Percentiles rank a stretch among this genome's conserved stretches.
These are phyloP conservation scores for Lachnellula cervina DNA, from an alignment of 2,329 filamentous ascomycete genomes.

Conservation along the genomic window DNA sequence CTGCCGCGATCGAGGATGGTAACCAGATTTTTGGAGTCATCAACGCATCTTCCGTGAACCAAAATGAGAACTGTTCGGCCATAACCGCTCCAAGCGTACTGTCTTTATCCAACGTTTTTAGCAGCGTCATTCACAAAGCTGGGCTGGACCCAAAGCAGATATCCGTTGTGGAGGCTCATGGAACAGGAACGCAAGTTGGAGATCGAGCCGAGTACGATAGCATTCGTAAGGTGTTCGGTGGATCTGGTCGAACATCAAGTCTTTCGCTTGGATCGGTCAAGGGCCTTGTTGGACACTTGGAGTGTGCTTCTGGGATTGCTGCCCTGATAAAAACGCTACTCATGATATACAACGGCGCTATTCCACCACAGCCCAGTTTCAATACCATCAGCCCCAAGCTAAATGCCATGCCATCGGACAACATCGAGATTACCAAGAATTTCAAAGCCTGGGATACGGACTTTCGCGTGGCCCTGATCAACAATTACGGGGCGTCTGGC, in stretches of 20 bases:
- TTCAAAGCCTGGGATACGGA: background rate
- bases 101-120: background rate
- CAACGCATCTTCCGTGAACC: background rate
- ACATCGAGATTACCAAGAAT: background rate
- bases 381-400: background rate
- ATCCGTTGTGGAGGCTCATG: slow-evolving; percentile 12
- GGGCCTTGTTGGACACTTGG: background rate
- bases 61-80: background rate
- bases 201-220: slow-evolving; percentile 8
- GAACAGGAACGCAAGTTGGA: slow-evolving; percentile 12
- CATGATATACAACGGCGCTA: background rate
- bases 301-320: background rate
- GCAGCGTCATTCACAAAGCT: background rate
- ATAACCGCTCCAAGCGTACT: background rate
- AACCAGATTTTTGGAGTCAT: background rate
- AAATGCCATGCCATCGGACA: background rate
- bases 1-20: background rate
- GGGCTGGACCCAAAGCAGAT: background rate
- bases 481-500: background rate
- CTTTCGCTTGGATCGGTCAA: background rate
- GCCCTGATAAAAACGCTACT: background rate
- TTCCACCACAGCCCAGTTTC: background rate
- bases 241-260: background rate
- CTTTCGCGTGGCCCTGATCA: background rate
- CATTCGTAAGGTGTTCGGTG: background rate